These are phyloP conservation scores for Nothophaeocryptopus gaeumannii DNA, from an alignment of 2,329 filamentous ascomycete species.

Conservation along the genomic window DNA sequence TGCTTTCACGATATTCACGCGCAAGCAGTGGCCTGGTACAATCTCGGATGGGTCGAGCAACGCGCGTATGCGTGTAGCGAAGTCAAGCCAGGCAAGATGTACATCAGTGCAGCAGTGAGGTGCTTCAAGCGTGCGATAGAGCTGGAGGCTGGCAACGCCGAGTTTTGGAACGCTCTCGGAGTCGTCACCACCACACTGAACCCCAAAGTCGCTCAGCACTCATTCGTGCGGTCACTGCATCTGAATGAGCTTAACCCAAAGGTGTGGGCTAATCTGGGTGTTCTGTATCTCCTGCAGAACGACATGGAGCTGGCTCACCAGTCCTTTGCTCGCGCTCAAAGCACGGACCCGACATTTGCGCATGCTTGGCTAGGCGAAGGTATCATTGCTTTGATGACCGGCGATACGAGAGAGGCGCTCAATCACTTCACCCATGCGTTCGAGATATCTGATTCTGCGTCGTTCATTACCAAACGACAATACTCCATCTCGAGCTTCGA, in stretches of 20 bases:
- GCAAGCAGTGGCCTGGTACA: constrained; percentile 95
- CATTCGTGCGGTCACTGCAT: constrained; percentile 88
- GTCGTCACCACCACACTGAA: constrained; percentile 85
- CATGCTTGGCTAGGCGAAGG: constrained; percentile 94
- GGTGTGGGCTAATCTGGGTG: constrained; percentile 87
- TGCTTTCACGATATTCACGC: constrained; percentile 75
- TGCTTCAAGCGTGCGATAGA: constrained; percentile 97
- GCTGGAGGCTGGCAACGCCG: constrained; percentile 85
- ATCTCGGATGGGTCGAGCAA: constrained; percentile 91
- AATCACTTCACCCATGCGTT: constrained; percentile 90
- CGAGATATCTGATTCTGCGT: constrained; percentile 80
- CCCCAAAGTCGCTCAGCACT: constrained; percentile 84
- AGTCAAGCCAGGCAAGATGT: constrained; percentile 60
- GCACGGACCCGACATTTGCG: constrained; percentile 88
- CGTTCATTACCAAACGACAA: constrained; percentile 69
- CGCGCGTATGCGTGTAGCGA: constrained; percentile 67
- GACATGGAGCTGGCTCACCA: constrained; percentile 85
- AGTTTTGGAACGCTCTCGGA: constrained; percentile 96
- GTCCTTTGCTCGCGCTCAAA: constrained; percentile 86
- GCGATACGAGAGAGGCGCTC: constrained; percentile 72
- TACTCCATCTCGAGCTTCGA: constrained; percentile 83
- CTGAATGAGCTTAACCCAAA: constrained; percentile 80
- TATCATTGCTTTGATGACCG: constrained; percentile 73
- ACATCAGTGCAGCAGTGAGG: constrained; percentile 75
- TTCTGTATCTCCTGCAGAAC: constrained; percentile 78